phyloP scores from a whole-genome alignment of 2,329 filamentous ascomycete genomes.

The Chaetomiaceae sp. region DNA sequence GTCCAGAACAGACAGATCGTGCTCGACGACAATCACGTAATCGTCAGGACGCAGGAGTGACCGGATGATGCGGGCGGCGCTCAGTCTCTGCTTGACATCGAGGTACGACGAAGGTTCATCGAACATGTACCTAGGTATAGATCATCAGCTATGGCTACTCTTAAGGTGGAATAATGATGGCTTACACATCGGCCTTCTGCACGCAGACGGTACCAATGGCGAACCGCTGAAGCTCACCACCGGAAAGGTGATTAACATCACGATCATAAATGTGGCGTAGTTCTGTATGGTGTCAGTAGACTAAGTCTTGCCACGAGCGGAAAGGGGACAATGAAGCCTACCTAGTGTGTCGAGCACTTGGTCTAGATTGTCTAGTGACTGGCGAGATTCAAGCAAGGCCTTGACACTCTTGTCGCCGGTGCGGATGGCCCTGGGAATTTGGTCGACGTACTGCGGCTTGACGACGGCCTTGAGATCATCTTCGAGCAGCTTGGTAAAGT shows the following conservation, averaged over 20 bases:
- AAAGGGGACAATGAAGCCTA: slow-evolving; percentile 35
- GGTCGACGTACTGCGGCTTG: slow-evolving; percentile 98
- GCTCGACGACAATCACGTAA: slow-evolving; percentile 98
- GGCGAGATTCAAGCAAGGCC: slow-evolving; percentile 69
- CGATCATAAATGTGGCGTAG: slow-evolving; percentile 86
- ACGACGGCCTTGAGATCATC: slow-evolving; percentile 97
- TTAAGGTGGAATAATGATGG: slow-evolving; percentile 7
- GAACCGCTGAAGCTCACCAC: slow-evolving; percentile 97
- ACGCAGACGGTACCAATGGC: slow-evolving; percentile 95
- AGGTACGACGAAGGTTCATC: slow-evolving; percentile 98
- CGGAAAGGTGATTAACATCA: slow-evolving; percentile 84
- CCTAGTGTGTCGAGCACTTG: slow-evolving; percentile 75
- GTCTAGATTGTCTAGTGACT: slow-evolving; percentile 73
- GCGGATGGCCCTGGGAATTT: slow-evolving; percentile 90
- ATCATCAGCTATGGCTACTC: slow-evolving; percentile 31
- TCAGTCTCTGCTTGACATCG: slow-evolving; percentile 98
- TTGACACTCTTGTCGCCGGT: slow-evolving; percentile 75
- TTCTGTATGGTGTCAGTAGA: slow-evolving; percentile 46
- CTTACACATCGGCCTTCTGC: slow-evolving; percentile 84
- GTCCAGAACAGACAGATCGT: slow-evolving; percentile 97
- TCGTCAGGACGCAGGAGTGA: slow-evolving; percentile 82
- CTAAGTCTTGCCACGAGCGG: too few species aligned
- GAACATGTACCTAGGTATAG: slow-evolving; percentile 83
- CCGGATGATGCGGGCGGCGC: slow-evolving; percentile 86
- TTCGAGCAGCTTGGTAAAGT: slow-evolving; percentile 97